Evolutionary conservation across 257 asterid genomes (phyloP), one percentile per base, ranked within the genome.

Genomic region (Leptodermis oblonga): DNA sequence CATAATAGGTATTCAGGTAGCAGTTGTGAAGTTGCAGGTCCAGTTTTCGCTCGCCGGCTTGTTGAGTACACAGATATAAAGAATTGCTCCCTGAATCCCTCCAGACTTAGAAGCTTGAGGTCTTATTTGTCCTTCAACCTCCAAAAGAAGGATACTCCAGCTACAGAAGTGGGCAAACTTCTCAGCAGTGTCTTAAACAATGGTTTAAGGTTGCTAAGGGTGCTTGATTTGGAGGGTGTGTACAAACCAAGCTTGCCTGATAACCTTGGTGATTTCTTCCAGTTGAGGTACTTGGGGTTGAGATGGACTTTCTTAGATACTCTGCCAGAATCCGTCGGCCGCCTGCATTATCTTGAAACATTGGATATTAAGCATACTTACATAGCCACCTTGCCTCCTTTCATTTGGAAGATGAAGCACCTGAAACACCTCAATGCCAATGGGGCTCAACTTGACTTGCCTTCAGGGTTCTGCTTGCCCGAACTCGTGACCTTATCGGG

Each of bases 241-340:
- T 80, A 73, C 51, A 74, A 77, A 58, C 85, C 85, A 30, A 55
- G 69, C 51, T 71, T 80, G 65, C 85, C 85, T 22, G 73, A 77
- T 36, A 74, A 74, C 65, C 75, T 80, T 22, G 85, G 85, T 23
- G 75, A 77, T 52, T 67, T 77, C 36, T 62, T 70, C 69, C 69
- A 62, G 36, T 49, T 80, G 65, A 74, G 80, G 66, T 80, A 80
- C 60, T 65, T 80, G 42, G 85, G 85, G 18, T 74, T 80, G 65
- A 77, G 85, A 70, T 80, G 85, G 85, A 80, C 85, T 54, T 80
- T 77, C 80, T 68, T 80, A 70, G 85, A 77, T 43, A 39, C 34
- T 18, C 76, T 80, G 7, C 85, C 85, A 22, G 37, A 68, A 63
- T 74, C 82, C 20, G 60, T 80, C 0, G 82, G 82, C 43, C 52